Conservation (phyloP, 306 rosid genomes). For the Geum urbanum region DNA sequence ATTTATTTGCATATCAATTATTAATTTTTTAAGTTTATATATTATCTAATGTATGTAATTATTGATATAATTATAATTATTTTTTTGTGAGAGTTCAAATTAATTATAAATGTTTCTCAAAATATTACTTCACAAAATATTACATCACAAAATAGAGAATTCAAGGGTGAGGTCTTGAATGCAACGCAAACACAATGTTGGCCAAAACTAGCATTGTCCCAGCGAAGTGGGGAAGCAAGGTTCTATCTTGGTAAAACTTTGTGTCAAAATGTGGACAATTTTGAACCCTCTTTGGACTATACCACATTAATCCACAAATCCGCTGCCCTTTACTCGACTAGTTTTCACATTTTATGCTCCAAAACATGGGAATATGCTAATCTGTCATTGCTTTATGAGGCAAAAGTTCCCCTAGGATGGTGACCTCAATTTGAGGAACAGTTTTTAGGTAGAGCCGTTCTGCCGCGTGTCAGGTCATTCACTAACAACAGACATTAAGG, state of each 20-base stretch:
- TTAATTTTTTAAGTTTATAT: no score
- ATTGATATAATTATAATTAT: no score
- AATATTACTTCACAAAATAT: no score
- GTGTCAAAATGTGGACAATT: neutral
- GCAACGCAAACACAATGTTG: neutral
- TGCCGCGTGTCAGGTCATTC: no score
- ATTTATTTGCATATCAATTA: no score
- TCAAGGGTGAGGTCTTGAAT: neutral
- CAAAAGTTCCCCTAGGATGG: conserved; percentile 48
- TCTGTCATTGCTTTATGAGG: conserved; percentile 63
- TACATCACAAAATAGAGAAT: neutral
- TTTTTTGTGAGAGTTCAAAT: no score
- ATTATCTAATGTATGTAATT: no score
- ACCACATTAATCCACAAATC: neutral
- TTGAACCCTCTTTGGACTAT: neutral
- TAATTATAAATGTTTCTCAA: no score
- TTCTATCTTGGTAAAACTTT: neutral
- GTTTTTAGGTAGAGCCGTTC: no score
- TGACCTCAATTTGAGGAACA: conserved; percentile 45
- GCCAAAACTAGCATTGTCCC: neutral
- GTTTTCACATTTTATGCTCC: conserved; percentile 1
- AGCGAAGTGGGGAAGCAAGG: conserved; percentile 1
- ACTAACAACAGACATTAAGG: no score
- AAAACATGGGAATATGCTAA: conserved; percentile 38
- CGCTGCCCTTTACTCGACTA: neutral